A percentile compares a stretch with the other conserved stretches of the same genome.
Conservation (phyloP, 352 stramenopile species). For the Phytophthora aleatoria region DNA sequence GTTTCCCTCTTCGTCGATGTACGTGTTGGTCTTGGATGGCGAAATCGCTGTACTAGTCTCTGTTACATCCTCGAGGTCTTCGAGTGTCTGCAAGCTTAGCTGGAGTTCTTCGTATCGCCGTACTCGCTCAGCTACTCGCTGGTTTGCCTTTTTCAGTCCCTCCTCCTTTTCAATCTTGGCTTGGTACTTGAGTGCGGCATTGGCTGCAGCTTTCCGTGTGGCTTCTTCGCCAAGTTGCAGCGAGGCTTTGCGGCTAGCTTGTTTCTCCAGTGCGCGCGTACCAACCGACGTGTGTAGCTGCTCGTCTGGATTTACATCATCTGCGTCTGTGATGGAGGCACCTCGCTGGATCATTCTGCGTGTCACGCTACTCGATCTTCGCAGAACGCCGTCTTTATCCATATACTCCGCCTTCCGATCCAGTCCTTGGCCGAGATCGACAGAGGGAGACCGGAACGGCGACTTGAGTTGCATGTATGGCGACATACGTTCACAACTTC, state of each 20-base stretch:
- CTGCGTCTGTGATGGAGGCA: slow-evolving; percentile 42
- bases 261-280: slow-evolving; percentile 2
- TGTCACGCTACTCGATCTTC: slow-evolving; percentile 39
- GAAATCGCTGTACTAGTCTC: slow-evolving; percentile 41
- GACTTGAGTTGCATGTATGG: slow-evolving; percentile 30
- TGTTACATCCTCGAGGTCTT: slow-evolving; percentile 37
- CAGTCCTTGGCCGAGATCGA: slow-evolving; percentile 23
- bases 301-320: slow-evolving; percentile 25
- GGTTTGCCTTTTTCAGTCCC: slow-evolving; percentile 38
- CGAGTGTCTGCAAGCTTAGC: slow-evolving; percentile 5
- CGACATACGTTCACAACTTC: slow-evolving; percentile 8
- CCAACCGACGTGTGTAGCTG: slow-evolving; percentile 32
- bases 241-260: slow-evolving; percentile 1
- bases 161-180: slow-evolving; percentile 35
- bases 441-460: slow-evolving; percentile 12
- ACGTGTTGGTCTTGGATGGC: slow-evolving; percentile 46
- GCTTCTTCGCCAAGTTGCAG: slow-evolving; percentile 17
- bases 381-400: slow-evolving; percentile 47
- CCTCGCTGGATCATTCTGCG: slow-evolving; percentile 41
- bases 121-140: slow-evolving; percentile 32
- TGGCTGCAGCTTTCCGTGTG: slow-evolving; percentile 29
- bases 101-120: slow-evolving; percentile 41
- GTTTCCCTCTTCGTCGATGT: slow-evolving; percentile 57
- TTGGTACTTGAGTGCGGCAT: slow-evolving; percentile 40
- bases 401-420: slow-evolving; percentile 48